Base-by-base conservation (phyloP, 2,329 filamentous ascomycete species). In the Venturia nashicola region DNA sequence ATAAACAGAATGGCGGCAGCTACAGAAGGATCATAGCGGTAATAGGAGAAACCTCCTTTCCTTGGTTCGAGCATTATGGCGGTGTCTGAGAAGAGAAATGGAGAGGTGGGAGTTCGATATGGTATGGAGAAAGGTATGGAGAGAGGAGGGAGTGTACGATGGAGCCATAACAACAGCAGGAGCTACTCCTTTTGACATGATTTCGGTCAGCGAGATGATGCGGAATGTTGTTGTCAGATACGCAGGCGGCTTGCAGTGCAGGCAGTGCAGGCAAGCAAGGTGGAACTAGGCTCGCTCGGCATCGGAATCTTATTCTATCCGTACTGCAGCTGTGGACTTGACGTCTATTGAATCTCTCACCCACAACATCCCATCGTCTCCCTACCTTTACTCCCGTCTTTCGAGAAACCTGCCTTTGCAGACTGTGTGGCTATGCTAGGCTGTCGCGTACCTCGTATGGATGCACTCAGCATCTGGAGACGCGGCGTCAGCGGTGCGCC, bases 11-110 rank as follows among this genome's bases (percentile, higher is more conserved):
- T 69, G 1, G 79, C 81, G 0, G 75, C 79, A 0, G 75, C 71
- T 0, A 82, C 63, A 0, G 77, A 79, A 0, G 82, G 80, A 4
- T 71, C 72, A 66, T 81, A 81, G 59, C 74, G 72, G 65, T 74
- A 75, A n/a, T 60, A 60, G 12, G 23, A 18, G 14, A 55, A 55
- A 1, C 14, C 18, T n/a, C 9, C 51, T 20, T 5, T 16, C 14
- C 51, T 55, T 36, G 48, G 23, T 54, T 54, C 48, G 23, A 54
- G 48, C 48, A 54, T 54, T 23, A 54, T 54, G 48, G 23, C 6
- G 48, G 20, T 54, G 9, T 32, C 5, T 32, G 48, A 32, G 8
- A 32, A n/a, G 48, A 27, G 27, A 16, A 23, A 7, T 54, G 48
- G 32, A 32, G 11, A 23, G 5, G 43, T 46, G 5, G 43, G 14